Evolutionary conservation across 23 red algal genomes (phyloP).

Genomic region (Gracilaria gracilis): DNA sequence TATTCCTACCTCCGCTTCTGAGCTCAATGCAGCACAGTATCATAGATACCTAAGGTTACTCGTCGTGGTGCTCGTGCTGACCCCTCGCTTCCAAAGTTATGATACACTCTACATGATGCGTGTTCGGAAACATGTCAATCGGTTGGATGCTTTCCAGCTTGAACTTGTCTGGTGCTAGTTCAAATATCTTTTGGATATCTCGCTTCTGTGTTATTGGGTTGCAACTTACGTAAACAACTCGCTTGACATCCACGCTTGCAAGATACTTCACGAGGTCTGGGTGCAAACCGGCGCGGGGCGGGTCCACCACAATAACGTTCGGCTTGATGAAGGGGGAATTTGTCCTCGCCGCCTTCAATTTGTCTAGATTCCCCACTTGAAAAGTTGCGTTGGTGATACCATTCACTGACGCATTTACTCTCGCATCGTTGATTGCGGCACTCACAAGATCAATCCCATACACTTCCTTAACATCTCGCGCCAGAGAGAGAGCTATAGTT

Average conservation of each 20-base stretch:
- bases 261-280: conserved; percentile 77
- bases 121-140: conserved; percentile 98
- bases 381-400: conserved; percentile 76
- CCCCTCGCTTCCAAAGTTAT: conserved; percentile 54
- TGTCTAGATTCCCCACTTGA: conserved; percentile 74
- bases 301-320: conserved; percentile 90
- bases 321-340: conserved; percentile 32
- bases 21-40: background rate
- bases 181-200: conserved; percentile 72
- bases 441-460: conserved; percentile 86
- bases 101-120: conserved; percentile 92
- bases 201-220: conserved; percentile 92
- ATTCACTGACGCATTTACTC: conserved; percentile 78
- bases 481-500: conserved; percentile 89
- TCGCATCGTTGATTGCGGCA: conserved; percentile 84
- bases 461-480: conserved; percentile 58
- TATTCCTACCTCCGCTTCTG: background rate
- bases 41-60: conserved; percentile 3
- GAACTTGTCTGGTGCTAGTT: conserved; percentile 42
- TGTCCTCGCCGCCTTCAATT: conserved; percentile 19
- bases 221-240: conserved; percentile 98
- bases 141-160: conserved; percentile 70
- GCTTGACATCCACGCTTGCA: conserved; percentile 39
- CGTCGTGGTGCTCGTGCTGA: background rate
- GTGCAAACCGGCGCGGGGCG: conserved; percentile 92